Base-by-base conservation (phyloP, 495 filamentous ascomycete species). In the Hyphodiscus hymeniophilus region DNA sequence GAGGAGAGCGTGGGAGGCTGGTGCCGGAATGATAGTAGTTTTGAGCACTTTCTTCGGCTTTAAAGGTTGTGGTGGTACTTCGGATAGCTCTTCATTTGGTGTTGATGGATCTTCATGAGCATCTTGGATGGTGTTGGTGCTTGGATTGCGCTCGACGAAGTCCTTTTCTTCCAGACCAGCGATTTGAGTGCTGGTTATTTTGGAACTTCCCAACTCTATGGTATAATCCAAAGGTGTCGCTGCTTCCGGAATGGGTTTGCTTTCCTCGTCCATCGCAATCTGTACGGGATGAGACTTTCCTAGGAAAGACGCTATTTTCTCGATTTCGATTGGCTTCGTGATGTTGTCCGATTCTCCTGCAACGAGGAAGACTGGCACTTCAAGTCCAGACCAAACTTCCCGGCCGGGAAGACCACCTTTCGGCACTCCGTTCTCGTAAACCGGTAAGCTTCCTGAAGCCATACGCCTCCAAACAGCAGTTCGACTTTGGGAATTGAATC, bases 401-500 rank as follows among this genome's bases (percentile, higher is more conserved):
- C 74, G 60, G 0, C 81, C 79, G 33, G 88, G 83, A 10, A 92
- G 59, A 2, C 85, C 86, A 6, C 79, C 80, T n/a, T 67, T 58
- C 3, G 76, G 59, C 12, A 66, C 55, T 17, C 67, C 73, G 16
- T 70, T 57, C 10, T 67, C 48, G 50, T 79, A 80, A 12, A 63
- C 68, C 12, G 84, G 79, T 16, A 88, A 62, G 36, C 69, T 65
- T 2, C 88, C 89, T 65, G 73, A 84, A 3, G 80, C 84, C 84
- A 95, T 91, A 31, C 89, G 75, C 49, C 83, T 76, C 78, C 85
- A 95, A 0, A 94, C 87, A 0, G 83, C 71, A 0, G 88, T 88
- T 52, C 69, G 74, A 51, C 84, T 91, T 59, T 95, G 87, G 43
- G 73, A 72, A 63, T 97, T 97, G 69, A 83, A 96, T 18, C 79